phyloP scores from a whole-genome alignment of 306 rosid species.

The Lupinus albus region DNA sequence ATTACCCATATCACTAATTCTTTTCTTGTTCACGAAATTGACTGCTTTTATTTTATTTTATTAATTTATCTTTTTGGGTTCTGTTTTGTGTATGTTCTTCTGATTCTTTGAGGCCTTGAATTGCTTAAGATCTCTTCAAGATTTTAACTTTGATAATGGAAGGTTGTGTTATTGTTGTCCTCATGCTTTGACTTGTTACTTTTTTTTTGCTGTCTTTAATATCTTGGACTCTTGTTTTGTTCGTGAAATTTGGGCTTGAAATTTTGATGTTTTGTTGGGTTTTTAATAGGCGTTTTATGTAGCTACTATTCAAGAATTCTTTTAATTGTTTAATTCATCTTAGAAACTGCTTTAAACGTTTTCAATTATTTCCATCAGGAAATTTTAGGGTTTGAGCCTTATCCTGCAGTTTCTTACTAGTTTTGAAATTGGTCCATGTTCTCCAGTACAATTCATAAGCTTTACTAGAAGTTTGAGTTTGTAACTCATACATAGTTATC shows the following conservation, averaged over 20 bases:
- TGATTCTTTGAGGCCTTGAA: slow-evolving; percentile 41
- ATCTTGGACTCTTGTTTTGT: slow-evolving; percentile 32
- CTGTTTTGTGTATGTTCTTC: not conserved
- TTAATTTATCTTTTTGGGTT: slow-evolving; percentile 31
- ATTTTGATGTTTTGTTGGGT: slow-evolving; percentile 32
- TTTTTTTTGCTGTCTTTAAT: slow-evolving; percentile 24
- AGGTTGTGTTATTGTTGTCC: slow-evolving; percentile 29
- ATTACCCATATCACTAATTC: slow-evolving; percentile 22
- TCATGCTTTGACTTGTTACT: slow-evolving; percentile 36
- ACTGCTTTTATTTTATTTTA: slow-evolving; percentile 4
- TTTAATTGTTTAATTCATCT: slow-evolving; percentile 25
- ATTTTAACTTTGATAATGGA: slow-evolving; percentile 34
- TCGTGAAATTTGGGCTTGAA: slow-evolving; percentile 29
- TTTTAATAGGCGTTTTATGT: slow-evolving; percentile 21
- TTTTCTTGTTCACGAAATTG: not conserved
- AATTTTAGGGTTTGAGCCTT: slow-evolving; percentile 43
- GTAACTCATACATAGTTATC: slow-evolving; percentile 7
- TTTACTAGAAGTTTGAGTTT: slow-evolving; percentile 23
- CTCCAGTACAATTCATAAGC: not conserved
- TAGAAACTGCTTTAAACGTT: not conserved
- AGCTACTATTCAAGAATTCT: slow-evolving; percentile 12
- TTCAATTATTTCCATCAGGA: slow-evolving; percentile 22
- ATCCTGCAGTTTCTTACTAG: slow-evolving; percentile 16
- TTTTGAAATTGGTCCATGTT: slow-evolving; percentile 31
- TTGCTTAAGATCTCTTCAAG: slow-evolving; percentile 55